A percentile compares a stretch with the other conserved stretches of the same genome.
Conservation (phyloP, 176 grass and related monocot species). For the Avena eriantha region DNA sequence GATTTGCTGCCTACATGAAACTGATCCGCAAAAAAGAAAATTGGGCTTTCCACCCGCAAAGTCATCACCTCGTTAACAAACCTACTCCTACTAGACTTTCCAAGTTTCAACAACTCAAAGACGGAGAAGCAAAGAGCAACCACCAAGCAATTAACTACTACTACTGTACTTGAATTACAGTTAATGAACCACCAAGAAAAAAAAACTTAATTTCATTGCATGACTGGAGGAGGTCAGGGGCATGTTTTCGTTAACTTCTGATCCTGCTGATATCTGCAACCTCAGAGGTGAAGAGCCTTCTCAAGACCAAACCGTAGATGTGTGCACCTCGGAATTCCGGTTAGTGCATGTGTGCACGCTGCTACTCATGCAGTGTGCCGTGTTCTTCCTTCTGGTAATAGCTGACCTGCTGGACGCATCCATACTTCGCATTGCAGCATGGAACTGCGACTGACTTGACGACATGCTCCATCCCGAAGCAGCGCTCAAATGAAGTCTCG, state of each 20-base stretch:
- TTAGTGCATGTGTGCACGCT: not conserved
- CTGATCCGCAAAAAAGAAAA: too few relatives aligned
- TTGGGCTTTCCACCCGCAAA: not conserved
- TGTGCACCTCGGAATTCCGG: not conserved
- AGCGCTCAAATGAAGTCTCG: not conserved
- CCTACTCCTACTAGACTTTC: not conserved
- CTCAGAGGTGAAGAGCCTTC: not conserved
- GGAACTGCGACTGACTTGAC: not conserved
- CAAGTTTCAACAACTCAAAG: not conserved
- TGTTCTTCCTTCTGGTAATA: conserved; percentile 17
- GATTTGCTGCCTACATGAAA: too few relatives aligned
- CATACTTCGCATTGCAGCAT: conserved; percentile 7
- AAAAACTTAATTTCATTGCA: not conserved
- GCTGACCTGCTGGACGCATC: not conserved
- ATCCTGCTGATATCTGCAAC: not conserved
- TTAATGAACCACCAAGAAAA: too few relatives aligned
- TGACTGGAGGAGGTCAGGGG: not conserved
- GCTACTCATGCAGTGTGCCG: not conserved
- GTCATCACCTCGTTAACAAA: not conserved
- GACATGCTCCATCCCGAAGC: not conserved
- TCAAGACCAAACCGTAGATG: not conserved
- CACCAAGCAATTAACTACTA: not conserved
- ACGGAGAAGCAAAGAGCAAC: not conserved
- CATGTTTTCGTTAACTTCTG: not conserved
- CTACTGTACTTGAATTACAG: not conserved